phyloP scores from a whole-genome alignment of 2,329 filamentous ascomycete species.

The Hypomyces rosellus region DNA sequence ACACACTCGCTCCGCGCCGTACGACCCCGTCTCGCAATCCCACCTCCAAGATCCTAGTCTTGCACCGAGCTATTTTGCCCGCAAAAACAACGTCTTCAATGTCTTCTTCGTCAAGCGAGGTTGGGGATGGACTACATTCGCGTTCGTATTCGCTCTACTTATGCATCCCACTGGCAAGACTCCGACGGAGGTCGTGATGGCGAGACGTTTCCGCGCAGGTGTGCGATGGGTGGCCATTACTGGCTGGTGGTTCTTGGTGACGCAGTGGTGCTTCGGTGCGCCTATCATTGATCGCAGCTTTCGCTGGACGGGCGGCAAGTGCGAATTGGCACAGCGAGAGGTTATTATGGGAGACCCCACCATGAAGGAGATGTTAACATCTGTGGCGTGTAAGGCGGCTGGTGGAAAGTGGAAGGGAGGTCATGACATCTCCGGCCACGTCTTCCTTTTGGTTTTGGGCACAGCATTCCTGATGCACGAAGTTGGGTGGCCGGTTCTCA shows the following conservation, averaged over 20 bases:
- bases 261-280: conserved; percentile 95
- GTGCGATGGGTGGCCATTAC: conserved; percentile 69
- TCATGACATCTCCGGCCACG: conserved; percentile 92
- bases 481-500: conserved; percentile 53
- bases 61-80: conserved; percentile 82
- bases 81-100: conserved; percentile 91
- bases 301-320: conserved; percentile 78
- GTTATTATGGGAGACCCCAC: conserved; percentile 40
- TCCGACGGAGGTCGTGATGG: conserved; percentile 17
- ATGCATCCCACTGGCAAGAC: conserved; percentile 54
- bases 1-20: conserved; percentile 55
- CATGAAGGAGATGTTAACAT: conserved; percentile 55
- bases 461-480: conserved; percentile 79
- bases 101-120: conserved; percentile 89
- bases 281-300: conserved; percentile 87
- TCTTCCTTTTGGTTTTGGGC: conserved; percentile 83
- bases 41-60: conserved; percentile 49
- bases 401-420: conserved; percentile 88
- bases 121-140: conserved; percentile 82
- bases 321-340: conserved; percentile 52
- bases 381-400: conserved; percentile 71
- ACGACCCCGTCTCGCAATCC: conserved; percentile 56
- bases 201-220: conserved; percentile 47
- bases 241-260: conserved; percentile 74
- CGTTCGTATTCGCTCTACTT: conserved; percentile 63